Evolutionary conservation across 768 basidiomycete species (phyloP), one percentile per base, ranked within the genome.

Genomic region (Lactifluus hygrophoroides): DNA sequence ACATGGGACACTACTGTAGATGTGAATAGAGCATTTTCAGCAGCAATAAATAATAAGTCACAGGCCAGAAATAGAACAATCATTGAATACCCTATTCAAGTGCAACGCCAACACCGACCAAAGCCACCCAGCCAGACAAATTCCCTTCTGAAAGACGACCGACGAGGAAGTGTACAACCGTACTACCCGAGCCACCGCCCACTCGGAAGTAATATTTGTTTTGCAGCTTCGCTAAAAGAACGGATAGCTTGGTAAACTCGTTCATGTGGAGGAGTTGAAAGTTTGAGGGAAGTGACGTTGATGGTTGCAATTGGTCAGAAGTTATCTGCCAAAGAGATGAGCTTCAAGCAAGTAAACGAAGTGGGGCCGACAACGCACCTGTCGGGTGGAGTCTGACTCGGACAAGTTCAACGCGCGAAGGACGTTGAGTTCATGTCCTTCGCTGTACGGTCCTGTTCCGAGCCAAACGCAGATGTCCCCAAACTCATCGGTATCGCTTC

Each of bases 401-500:
- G 34, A 52, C 30, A 62, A 45, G 19, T 58, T 60, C 9, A 78
- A 67, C 32, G 70, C 65, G 6, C 54, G 32, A 21, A 80, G 67
- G 23, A 77, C 61, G 27, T 67, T 68, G 16, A 6, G 52, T 59
- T 70, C 70, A 60, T 69, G 66, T 17, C 70, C 69, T 10, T 21
- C 37, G 11, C 71, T 67, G 62, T 68, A 77, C 6, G 72, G 65
- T 5, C 76, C 77, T 5, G 59, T 49, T 9, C 82, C 80, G 5
- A 84, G 71, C 77, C 78, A 82, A 34, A 84, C 47, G 4, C 73
- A 79, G 23, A 80, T 66, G 60, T 83, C 81, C 5, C 76, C 76
- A 42, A 72, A 79, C 47, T 84, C 81, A 59, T 83, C 82, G 62
- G 75, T 76, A 62, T 85, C 82, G 61, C 76, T 81, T n/a, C 71